Evolutionary conservation across 352 stramenopile genomes (phyloP).

Genomic region (Globisporangium acanthophoron): DNA sequence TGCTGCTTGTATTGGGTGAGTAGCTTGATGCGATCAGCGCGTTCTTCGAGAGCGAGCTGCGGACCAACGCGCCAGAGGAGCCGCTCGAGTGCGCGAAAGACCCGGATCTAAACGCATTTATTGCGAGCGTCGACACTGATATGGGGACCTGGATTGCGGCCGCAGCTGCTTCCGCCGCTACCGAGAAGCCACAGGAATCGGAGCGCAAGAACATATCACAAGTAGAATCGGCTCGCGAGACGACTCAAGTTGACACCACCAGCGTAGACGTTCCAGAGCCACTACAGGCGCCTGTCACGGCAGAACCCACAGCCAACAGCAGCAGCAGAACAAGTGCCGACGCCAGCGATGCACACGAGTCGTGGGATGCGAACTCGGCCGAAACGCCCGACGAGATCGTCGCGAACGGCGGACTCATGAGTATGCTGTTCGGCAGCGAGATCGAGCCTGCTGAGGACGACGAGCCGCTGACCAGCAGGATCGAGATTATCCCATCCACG

Average conservation of each 20-base stretch:
- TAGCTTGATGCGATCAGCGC: slow-evolving; percentile 15
- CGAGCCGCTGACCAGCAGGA: not conserved
- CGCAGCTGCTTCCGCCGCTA: not conserved
- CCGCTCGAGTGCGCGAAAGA: slow-evolving; percentile 4
- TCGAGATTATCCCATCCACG: not conserved
- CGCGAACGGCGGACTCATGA: slow-evolving; percentile 15
- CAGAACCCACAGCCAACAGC: not conserved
- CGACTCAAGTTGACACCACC: not conserved
- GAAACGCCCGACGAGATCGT: slow-evolving; percentile 24
- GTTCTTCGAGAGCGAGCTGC: slow-evolving; percentile 6
- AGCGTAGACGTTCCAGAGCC: not conserved
- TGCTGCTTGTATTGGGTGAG: not conserved
- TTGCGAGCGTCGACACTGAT: slow-evolving; percentile 6
- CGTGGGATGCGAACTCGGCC: slow-evolving; percentile 3
- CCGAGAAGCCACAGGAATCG: not conserved
- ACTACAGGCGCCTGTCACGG: not conserved
- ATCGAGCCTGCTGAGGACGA: not conserved
- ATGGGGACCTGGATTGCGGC: not conserved
- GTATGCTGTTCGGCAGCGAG: slow-evolving; percentile 18
- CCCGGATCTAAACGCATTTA: slow-evolving; percentile 9
- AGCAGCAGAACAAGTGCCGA: not conserved
- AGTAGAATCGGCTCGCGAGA: not conserved
- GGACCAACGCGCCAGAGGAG: not conserved
- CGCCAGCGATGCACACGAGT: slow-evolving; percentile 8
- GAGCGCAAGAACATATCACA: too few species aligned